A percentile compares a stretch with the other conserved stretches of the same genome.
phyloP scores from a whole-genome alignment of 2,329 filamentous ascomycete genomes.

The Trichoderma gracile region DNA sequence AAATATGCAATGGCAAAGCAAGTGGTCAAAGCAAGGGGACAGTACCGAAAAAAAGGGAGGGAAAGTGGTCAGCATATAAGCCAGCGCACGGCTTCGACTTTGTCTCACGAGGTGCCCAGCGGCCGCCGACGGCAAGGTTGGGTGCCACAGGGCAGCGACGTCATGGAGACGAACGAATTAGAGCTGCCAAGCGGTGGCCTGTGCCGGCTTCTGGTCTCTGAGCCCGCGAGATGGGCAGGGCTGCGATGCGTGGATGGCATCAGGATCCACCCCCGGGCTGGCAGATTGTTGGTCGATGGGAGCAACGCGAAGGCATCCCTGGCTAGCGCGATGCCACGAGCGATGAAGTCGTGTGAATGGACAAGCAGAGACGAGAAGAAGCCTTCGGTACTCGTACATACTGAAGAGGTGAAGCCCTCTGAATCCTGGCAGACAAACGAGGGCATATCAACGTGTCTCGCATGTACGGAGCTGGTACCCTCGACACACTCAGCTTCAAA shows the following conservation, averaged over 20 bases:
- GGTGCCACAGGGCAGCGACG: slow-evolving; percentile 26
- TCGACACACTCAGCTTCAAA: too few species aligned
- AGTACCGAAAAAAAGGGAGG: neutral
- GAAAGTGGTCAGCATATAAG: slow-evolving; percentile 26
- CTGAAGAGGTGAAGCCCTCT: too few species aligned
- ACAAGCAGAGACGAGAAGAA: too few species aligned
- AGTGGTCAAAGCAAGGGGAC: slow-evolving; percentile 15
- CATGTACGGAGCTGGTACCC: too few species aligned
- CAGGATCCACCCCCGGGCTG: slow-evolving; percentile 9
- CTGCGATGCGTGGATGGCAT: slow-evolving; percentile 7
- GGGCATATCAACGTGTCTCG: too few species aligned
- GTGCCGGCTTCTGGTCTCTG: slow-evolving; percentile 9
- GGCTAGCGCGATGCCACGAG: neutral
- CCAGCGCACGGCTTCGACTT: slow-evolving; percentile 11
- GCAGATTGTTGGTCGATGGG: slow-evolving; percentile 13
- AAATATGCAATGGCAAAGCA: slow-evolving; percentile 2
- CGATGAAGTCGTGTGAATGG: too few species aligned
- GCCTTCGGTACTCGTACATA: too few species aligned
- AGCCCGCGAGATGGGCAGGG: slow-evolving; percentile 11
- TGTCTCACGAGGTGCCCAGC: slow-evolving; percentile 25
- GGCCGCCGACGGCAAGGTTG: slow-evolving; percentile 20
- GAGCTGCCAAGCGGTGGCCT: slow-evolving; percentile 16
- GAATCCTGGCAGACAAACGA: too few species aligned
- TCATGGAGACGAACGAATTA: slow-evolving; percentile 24
- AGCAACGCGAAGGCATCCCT: neutral